Evolutionary conservation across 805 yeast species (phyloP).

Genomic region (Yarrowia sp.): DNA sequence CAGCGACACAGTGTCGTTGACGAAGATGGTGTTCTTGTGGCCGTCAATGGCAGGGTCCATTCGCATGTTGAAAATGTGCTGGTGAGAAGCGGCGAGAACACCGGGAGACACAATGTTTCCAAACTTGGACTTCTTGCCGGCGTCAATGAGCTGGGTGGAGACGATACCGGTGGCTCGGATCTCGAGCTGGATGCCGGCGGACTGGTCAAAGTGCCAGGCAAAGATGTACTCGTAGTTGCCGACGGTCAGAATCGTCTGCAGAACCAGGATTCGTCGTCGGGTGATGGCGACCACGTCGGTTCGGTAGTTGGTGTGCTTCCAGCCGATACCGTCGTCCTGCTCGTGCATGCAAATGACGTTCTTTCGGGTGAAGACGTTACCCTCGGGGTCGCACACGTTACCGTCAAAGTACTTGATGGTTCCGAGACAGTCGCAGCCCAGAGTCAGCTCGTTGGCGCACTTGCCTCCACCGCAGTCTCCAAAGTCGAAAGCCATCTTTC

Average conservation of each 20-base stretch:
- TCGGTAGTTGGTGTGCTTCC: constrained; percentile 82
- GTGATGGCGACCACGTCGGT: constrained; percentile 67
- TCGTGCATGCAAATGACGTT: constrained; percentile 83
- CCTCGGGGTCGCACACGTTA: constrained; percentile 61
- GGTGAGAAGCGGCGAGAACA: constrained; percentile 85
- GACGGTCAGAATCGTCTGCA: constrained; percentile 84
- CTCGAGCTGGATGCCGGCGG: constrained; percentile 78
- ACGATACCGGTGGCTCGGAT: constrained; percentile 87
- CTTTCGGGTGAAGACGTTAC: constrained; percentile 68
- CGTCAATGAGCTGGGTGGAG: constrained; percentile 83
- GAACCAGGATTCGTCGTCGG: constrained; percentile 79
- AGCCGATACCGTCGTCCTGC: constrained; percentile 79
- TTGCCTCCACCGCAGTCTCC: constrained; percentile 88
- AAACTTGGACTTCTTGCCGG: constrained; percentile 65
- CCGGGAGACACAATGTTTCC: constrained; percentile 82
- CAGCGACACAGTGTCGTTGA: constrained; percentile 71
- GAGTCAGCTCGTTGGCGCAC: constrained; percentile 68
- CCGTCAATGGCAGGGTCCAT: constrained; percentile 86
- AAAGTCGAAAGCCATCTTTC: constrained; percentile 86
- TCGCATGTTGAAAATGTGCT: constrained; percentile 79
- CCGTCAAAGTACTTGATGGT: constrained; percentile 78
- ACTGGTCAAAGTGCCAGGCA: constrained; percentile 75
- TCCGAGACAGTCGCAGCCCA: constrained; percentile 88
- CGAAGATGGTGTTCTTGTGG: constrained; percentile 73
- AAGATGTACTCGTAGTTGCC: constrained; percentile 83